phyloP scores from a whole-genome alignment of 2,329 filamentous ascomycete species.

The Xylaria sp. region DNA sequence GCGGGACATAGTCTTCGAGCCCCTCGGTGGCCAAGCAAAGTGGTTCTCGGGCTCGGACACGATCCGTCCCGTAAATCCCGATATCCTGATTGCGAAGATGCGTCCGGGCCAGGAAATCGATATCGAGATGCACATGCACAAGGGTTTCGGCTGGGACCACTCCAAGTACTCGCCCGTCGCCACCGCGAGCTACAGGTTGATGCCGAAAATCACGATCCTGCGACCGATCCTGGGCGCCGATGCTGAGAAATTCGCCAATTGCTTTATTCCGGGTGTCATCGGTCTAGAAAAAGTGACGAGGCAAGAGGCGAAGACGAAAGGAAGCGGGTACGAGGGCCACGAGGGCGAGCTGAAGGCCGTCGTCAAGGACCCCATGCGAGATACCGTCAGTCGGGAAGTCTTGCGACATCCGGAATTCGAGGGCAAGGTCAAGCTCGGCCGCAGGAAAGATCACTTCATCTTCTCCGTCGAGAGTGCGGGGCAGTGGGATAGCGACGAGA shows the following conservation, averaged over 20 bases:
- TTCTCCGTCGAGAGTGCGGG: slow-evolving; percentile 95
- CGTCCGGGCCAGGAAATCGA: slow-evolving; percentile 89
- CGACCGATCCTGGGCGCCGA: slow-evolving; percentile 86
- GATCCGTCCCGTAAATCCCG: slow-evolving; percentile 84
- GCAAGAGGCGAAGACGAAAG: slow-evolving; percentile 68
- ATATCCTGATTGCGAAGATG: slow-evolving; percentile 94
- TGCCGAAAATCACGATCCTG: slow-evolving; percentile 87
- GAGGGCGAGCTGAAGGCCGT: slow-evolving; percentile 88
- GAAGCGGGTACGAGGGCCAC: slow-evolving; percentile 76
- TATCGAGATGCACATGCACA: slow-evolving; percentile 91
- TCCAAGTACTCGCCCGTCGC: slow-evolving; percentile 97
- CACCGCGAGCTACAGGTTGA: slow-evolving; percentile 89
- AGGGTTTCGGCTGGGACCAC: slow-evolving; percentile 93
- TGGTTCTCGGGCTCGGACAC: slow-evolving; percentile 74
- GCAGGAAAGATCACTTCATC: slow-evolving; percentile 95
- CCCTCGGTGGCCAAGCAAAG: slow-evolving; percentile 76
- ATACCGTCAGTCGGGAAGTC: slow-evolving; percentile 94
- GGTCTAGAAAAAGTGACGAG: slow-evolving; percentile 76
- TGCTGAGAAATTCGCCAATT: slow-evolving; percentile 87
- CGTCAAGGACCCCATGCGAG: slow-evolving; percentile 87
- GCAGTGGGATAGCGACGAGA: slow-evolving; percentile 91
- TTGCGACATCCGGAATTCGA: slow-evolving; percentile 92
- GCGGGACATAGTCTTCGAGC: slow-evolving; percentile 78
- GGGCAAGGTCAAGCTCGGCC: slow-evolving; percentile 92
- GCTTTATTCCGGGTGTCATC: slow-evolving; percentile 91